Conservation (phyloP, 805 yeast genomes). For the Wickerhamomyces chambardii region DNA sequence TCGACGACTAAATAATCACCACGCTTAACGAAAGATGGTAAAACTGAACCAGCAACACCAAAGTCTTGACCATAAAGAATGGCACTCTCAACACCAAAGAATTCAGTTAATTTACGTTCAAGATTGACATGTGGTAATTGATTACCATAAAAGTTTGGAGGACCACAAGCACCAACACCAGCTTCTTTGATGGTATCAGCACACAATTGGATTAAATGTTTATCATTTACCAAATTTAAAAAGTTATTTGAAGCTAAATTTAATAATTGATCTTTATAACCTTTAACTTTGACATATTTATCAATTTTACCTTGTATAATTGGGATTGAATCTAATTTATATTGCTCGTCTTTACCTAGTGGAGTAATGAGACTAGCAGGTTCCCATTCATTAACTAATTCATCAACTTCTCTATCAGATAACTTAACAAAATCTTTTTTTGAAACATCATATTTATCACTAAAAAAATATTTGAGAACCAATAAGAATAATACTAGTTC, state of each 20-base stretch:
- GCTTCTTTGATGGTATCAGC: not conserved
- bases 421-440: slow-evolving; percentile 62
- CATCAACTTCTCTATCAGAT: slow-evolving; percentile 61
- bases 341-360: slow-evolving; percentile 36
- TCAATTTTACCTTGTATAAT: slow-evolving; percentile 44
- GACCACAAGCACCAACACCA: slow-evolving; percentile 99
- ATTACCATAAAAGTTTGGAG: slow-evolving; percentile 95
- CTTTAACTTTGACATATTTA: slow-evolving; percentile 18
- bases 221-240: slow-evolving; percentile 36
- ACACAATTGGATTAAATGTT: not conserved
- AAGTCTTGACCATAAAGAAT: slow-evolving; percentile 92
- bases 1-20: slow-evolving; percentile 92
- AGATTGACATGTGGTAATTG: slow-evolving; percentile 83
- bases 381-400: slow-evolving; percentile 81
- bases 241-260: slow-evolving; percentile 72
- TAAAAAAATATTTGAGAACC: slow-evolving; percentile 75
- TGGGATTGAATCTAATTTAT: slow-evolving; percentile 62
- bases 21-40: slow-evolving; percentile 91
- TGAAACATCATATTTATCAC: slow-evolving; percentile 67
- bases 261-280: slow-evolving; percentile 29
- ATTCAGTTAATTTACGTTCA: slow-evolving; percentile 67
- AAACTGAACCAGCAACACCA: slow-evolving; percentile 75
- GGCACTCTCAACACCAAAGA: slow-evolving; percentile 68
- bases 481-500: slow-evolving; percentile 71
- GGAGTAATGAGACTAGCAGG: slow-evolving; percentile 76